Evolutionary conservation across 345 rosid species (phyloP).

Genomic region (Salix suchowensis): DNA sequence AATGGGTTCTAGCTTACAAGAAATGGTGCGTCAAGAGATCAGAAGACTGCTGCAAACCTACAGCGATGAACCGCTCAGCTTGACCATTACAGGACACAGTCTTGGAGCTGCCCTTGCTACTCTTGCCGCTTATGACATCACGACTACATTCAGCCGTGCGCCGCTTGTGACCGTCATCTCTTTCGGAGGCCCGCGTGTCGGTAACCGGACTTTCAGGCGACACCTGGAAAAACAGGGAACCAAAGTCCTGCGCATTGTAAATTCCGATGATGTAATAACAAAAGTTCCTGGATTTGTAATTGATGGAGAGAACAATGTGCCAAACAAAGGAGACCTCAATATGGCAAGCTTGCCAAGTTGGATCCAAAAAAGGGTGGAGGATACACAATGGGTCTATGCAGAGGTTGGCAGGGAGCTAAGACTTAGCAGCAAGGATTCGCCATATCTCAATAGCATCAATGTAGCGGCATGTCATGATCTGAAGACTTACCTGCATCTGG

Average conservation of each 20-base stretch:
- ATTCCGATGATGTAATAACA: slow-evolving; percentile 77
- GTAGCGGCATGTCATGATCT: slow-evolving; percentile 23
- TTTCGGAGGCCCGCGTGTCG: slow-evolving; percentile 92
- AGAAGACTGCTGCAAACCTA: slow-evolving; percentile 12
- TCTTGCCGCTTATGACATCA: slow-evolving; percentile 40
- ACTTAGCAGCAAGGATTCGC: slow-evolving; percentile 26
- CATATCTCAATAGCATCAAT: slow-evolving; percentile 9
- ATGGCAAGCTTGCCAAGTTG: slow-evolving; percentile 19
- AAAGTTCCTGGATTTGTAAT: slow-evolving; percentile 82
- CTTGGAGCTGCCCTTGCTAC: slow-evolving; percentile 30
- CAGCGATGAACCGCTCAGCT: slow-evolving; percentile 25
- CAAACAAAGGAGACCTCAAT: slow-evolving; percentile 7
- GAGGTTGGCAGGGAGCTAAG: slow-evolving; percentile 26
- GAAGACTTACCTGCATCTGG: slow-evolving; percentile 31
- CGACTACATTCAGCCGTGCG: slow-evolving; percentile 40
- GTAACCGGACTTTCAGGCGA: slow-evolving; percentile 58
- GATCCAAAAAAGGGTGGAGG: slow-evolving; percentile 22
- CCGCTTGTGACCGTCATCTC: slow-evolving; percentile 82
- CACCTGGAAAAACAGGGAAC: slow-evolving; percentile 66
- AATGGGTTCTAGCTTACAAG: slow-evolving; percentile 16
- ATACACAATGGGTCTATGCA: slow-evolving; percentile 19
- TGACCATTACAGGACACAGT: slow-evolving; percentile 32
- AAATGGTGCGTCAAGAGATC: slow-evolving; percentile 20
- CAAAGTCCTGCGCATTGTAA: slow-evolving; percentile 71
- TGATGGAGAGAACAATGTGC: slow-evolving; percentile 30